phyloP scores from a whole-genome alignment of 2,329 filamentous ascomycete genomes.

The Colletotrichum sp. region DNA sequence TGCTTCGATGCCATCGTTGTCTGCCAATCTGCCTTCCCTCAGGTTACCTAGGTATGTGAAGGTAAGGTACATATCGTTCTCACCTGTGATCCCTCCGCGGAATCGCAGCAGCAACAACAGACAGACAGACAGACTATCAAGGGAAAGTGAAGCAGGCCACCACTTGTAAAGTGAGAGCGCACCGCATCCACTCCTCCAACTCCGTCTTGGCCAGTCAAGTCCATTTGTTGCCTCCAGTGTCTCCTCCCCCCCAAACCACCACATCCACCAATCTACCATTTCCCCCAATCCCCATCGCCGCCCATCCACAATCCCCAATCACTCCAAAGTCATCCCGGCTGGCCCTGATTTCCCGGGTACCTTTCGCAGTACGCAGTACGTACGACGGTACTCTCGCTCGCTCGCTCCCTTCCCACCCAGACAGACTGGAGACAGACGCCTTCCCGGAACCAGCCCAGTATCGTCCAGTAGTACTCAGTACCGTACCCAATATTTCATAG shows the following conservation, averaged over 20 bases:
- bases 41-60: not conserved
- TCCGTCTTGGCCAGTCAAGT: not conserved
- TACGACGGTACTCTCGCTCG: not conserved
- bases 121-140: not conserved
- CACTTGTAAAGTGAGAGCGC: not conserved
- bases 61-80: too few relatives aligned
- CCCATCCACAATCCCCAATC: not conserved
- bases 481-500: not conserved
- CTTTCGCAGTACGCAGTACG: not conserved
- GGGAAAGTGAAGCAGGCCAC: not conserved
- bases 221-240: not conserved
- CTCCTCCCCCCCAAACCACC: not conserved
- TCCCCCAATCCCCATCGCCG: not conserved
- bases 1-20: not conserved
- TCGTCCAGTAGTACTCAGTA: not conserved
- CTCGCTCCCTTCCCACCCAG: not conserved
- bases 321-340: not conserved
- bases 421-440: not conserved
- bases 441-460: not conserved
- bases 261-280: not conserved
- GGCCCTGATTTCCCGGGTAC: not conserved
- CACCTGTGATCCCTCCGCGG: too few relatives aligned
- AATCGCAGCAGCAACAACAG: too few relatives aligned
- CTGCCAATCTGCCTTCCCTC: not conserved
- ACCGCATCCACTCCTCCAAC: not conserved